Evolutionary conservation across 352 stramenopile genomes (phyloP), one percentile per base, ranked within the genome.

Genomic region (Phytophthora pluvialis): DNA sequence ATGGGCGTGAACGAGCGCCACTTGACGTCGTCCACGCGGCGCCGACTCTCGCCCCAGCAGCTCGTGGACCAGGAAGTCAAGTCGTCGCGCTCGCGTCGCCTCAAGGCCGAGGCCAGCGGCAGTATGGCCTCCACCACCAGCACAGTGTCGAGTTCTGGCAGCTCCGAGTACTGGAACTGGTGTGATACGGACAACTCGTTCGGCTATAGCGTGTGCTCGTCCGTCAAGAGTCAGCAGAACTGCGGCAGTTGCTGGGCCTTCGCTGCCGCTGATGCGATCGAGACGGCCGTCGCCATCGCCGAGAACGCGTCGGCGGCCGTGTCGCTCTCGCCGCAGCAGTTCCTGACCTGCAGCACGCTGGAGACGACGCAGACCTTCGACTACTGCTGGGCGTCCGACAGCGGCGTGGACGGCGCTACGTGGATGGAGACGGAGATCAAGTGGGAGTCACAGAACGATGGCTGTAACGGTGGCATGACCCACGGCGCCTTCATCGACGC

Each of bases 181-280:
- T 94, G 85, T 69, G 80, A 72, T 25, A 78, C 63, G 16, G 61
- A 83, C 46, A 94, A 94, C 67, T 78, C 85, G 6, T 72, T 88
- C 43, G 70, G 63, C 35, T 79, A 77, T 55, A 90, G 69, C 53
- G 81, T 94, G 35, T 94, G 85, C 55, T 81, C 83, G 35, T 76
- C 72, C 8, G 79, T 92, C n/a, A 94, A 94, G 69, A 92, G 85
- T 51, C 85, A 94, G 61, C 70, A 89, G 36, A 90, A 88, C 48
- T 94, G 85, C 53, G 85, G 85, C n/a, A 90, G 80, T 59, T 94
- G 85, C 63, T 94, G 85, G 85, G 81, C 85, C 2, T 94, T 94
- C 32, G 85, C 83, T 12, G 85, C 85, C 1, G 76, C 83, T 1
- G 85, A 94, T 64, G 77, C 84, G 21, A 94, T 94, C 32, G 85